phyloP scores from a whole-genome alignment of 805 yeast genomes.

The Suhomyces pyralidae region DNA sequence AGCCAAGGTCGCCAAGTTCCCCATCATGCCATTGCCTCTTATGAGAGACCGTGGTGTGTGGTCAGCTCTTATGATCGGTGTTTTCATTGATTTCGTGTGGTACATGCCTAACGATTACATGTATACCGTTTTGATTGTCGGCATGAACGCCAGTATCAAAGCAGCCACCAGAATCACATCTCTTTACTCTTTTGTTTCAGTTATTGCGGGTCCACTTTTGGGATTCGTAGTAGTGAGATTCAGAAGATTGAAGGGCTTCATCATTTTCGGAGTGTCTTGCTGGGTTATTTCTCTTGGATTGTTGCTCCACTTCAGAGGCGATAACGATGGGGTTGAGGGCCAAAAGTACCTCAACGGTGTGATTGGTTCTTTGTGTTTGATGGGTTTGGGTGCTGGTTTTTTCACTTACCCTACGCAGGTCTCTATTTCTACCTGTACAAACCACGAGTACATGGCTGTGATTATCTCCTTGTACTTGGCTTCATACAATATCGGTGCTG shows the following conservation, averaged over 20 bases:
- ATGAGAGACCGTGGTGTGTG: slow-evolving; percentile 70
- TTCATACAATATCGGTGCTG: slow-evolving; percentile 59
- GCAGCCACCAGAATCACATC: slow-evolving; percentile 69
- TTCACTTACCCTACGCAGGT: slow-evolving; percentile 65
- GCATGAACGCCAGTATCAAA: slow-evolving; percentile 52
- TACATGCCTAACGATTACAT: slow-evolving; percentile 69
- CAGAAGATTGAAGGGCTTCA: slow-evolving; percentile 56
- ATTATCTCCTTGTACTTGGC: slow-evolving; percentile 57
- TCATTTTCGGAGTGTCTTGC: slow-evolving; percentile 53
- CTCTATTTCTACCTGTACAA: slow-evolving; percentile 55
- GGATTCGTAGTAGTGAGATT: slow-evolving; percentile 51
- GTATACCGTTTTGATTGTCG: slow-evolving; percentile 64
- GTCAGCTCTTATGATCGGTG: slow-evolving; percentile 61
- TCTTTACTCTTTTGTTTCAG: slow-evolving; percentile 63
- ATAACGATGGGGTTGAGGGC: slow-evolving; percentile 33
- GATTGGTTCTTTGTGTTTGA: slow-evolving; percentile 59
- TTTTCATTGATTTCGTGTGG: slow-evolving; percentile 59
- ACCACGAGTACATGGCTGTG: slow-evolving; percentile 64
- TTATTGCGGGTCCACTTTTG: slow-evolving; percentile 54
- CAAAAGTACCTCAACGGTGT: slow-evolving; percentile 45
- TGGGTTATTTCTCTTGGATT: slow-evolving; percentile 66
- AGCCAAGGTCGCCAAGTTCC: slow-evolving; percentile 49
- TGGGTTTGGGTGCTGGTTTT: slow-evolving; percentile 75
- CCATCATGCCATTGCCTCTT: slow-evolving; percentile 59
- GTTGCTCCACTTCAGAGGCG: slow-evolving; percentile 54